Conservation (phyloP, 129 eudicot species). For the Flaveria linearis region DNA sequence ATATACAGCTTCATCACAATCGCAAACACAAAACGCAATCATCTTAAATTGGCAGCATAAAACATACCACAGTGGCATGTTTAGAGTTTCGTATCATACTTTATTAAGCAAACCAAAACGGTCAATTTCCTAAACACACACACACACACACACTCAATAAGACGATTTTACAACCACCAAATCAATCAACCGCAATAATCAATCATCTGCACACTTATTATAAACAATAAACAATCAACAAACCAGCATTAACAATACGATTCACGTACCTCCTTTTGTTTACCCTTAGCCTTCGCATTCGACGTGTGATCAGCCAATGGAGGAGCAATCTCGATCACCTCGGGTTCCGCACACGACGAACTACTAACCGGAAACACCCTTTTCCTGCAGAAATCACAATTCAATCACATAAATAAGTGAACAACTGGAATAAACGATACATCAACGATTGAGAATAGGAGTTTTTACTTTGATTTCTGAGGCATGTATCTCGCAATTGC, state of each 20-base stretch:
- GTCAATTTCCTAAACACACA: no score
- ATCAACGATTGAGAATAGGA: not conserved
- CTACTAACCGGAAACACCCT: constrained; percentile 51
- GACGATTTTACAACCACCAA: not conserved
- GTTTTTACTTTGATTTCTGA: constrained; percentile 16
- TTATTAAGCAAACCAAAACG: no score
- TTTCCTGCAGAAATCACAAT: constrained; percentile 32
- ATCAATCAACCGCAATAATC: not conserved
- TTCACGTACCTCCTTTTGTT: constrained; percentile 53
- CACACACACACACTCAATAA: no score
- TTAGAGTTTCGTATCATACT: not conserved
- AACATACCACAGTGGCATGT: not conserved
- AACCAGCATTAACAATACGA: not conserved
- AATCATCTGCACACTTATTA: not conserved
- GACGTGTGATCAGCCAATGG: constrained; percentile 38
- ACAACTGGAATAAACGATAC: not conserved
- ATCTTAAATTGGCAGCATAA: not conserved
- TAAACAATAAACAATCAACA: not conserved
- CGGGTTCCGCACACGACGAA: constrained; percentile 52
- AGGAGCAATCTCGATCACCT: constrained; percentile 59
- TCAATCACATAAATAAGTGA: not conserved
- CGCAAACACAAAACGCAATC: not conserved
- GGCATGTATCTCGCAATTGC: constrained; percentile 37
- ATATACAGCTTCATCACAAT: no score
- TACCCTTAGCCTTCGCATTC: constrained; percentile 37